Base-by-base conservation (phyloP, 225 moss, liverwort and hornwort species). In the Physcomitrellopsis africana region DNA sequence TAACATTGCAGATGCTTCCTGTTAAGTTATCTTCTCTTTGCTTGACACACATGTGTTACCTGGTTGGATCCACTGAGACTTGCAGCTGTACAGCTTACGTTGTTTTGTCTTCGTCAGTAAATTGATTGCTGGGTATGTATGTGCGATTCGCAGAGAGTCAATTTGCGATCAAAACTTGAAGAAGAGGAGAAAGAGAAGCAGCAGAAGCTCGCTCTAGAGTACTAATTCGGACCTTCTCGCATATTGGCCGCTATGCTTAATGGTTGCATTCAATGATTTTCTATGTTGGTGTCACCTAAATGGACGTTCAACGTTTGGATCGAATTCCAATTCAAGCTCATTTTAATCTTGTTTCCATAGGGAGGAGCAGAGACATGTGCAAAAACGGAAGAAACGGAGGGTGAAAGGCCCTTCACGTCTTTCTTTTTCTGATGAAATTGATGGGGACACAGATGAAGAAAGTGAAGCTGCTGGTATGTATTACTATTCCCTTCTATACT, bases 141-240 rank as follows among this genome's bases (percentile, higher is more conserved):
- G 55, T 49, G 19, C 75, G 52, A 26, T 72, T 64, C 59, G 54
- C 93, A 99, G 99, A 99, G 99, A 82, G 99, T 99, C 52, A 99
- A 99, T 78, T 84, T 99, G 43, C 89, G 93, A 72, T 93, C 87
- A 52, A 95, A 93, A 81, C 93, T 99, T 70, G 99, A 95, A 87
- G 99, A 99, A 72, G 96, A 97, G 77, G 95, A 99, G 85, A 99
- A 99, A 69, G 99, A 99, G 80, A 93, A 95, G 85, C 92, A 86
- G 77, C 92, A 95, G 44, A 95, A 93, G 78, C 92, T 95, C 67
- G 95, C 95, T 44, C 82, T 92, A 81, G 99, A 99, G 99, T 95
- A 89, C 8, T 65, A 60, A 52, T 45, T 69, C 45, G 32, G 10
- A 74, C 76, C 75, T 74, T 32, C 18, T 44, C 11, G 42, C 11